phyloP scores from a whole-genome alignment of 805 yeast species.

The Lipomyces orientalis region DNA sequence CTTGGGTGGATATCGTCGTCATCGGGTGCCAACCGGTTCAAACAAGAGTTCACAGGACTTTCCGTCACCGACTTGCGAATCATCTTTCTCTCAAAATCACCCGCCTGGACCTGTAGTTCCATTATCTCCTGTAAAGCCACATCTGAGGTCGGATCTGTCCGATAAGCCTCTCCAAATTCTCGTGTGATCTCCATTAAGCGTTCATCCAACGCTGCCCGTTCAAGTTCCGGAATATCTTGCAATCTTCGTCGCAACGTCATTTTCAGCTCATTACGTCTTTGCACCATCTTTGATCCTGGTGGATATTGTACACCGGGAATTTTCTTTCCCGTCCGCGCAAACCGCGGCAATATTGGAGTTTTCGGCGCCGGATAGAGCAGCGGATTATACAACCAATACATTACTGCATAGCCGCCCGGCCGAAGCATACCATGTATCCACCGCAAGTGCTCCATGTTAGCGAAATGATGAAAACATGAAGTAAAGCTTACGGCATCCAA shows the following conservation, averaged over 20 bases:
- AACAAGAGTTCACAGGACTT: background rate
- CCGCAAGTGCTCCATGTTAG: background rate
- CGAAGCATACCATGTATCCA: slow-evolving; percentile 3
- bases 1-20: background rate
- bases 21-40: background rate
- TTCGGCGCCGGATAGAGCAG: background rate
- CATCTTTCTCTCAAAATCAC: background rate
- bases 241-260: background rate
- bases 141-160: background rate
- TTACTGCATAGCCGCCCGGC: background rate
- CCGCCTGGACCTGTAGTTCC: background rate
- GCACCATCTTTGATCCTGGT: background rate
- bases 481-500: background rate
- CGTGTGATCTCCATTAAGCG: background rate
- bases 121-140: background rate
- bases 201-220: background rate
- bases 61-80: background rate
- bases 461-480: background rate
- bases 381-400: background rate
- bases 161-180: background rate
- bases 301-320: background rate
- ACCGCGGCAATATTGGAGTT: background rate
- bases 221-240: background rate
- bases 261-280: background rate
- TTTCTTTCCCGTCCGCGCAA: background rate